Evolutionary conservation across 345 rosid genomes (phyloP), one percentile per base, ranked within the genome.

Genomic region (Noccaea bulbosa): DNA sequence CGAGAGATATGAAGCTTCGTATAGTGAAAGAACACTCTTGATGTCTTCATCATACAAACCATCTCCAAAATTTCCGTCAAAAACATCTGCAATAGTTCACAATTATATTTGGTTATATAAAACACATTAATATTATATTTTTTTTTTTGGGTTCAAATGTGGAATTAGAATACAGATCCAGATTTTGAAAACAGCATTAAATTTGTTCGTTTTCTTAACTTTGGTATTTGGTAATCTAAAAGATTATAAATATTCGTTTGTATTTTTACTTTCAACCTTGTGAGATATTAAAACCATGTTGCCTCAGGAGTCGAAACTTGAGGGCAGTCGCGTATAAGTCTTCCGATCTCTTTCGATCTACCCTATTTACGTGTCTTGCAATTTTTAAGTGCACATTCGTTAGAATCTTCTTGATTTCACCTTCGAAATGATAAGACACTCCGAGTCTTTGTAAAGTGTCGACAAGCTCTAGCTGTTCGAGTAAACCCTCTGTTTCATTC

Each of bases 401-500:
- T 53, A 78, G 47, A 11, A 40, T 74, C 11, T 24, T 40, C 54
- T 66, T 47, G 3, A 63, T 78, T 47, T 75, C 80, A 12, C 43
- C 20, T 51, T 63, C 67, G n/a, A 55, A 76, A 44, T 72, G 82
- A 61, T 78, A 78, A 38, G 80, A 76, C 7, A 81, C 20, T 44
- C 82, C 84, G 16, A 78, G 82, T 56, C 80, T 78, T 49, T 78
- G 74, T 40, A 79, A 32, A 35, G 49, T 33, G 37, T 81, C 81
- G 7, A 81, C 17, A 10, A 81, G 57, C 63, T 79, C 81, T 20
- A 73, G 80, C 43, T 69, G 67, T 24, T 72, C 55, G 32, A 69
- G 47, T 46, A 67, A 62, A 39, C 58, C 71, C 52, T 60, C 54
- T 14, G 67, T 30, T 11, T 53, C 41, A 2, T 46, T 32, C 8